Evolutionary conservation across 2,329 filamentous ascomycete species (phyloP).

Genomic region (Cytospora mali): DNA sequence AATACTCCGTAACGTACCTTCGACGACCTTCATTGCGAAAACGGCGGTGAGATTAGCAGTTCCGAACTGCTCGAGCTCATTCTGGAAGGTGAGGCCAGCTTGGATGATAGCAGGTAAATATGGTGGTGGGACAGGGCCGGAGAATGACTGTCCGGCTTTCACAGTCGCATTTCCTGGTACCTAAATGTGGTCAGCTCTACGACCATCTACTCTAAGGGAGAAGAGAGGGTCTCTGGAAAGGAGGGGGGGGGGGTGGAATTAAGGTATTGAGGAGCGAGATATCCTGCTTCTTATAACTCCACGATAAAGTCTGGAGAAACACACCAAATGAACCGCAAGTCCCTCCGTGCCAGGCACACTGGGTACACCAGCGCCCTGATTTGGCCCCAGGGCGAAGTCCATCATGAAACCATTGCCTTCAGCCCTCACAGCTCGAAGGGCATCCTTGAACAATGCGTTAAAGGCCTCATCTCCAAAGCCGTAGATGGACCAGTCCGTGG

Average conservation of each 20-base stretch:
- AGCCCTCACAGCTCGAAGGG: slow-evolving; percentile 37
- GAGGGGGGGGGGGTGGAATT: slow-evolving; percentile 33
- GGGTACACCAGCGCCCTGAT: slow-evolving; percentile 49
- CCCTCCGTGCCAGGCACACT: slow-evolving; percentile 14
- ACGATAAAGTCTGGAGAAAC: slow-evolving; percentile 37
- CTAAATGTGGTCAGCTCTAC: slow-evolving; percentile 19
- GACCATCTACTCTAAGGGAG: slow-evolving; percentile 24
- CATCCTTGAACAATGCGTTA: slow-evolving; percentile 21
- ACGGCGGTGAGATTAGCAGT: slow-evolving; percentile 5
- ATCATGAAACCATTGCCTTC: slow-evolving; percentile 43
- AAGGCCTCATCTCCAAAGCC: slow-evolving; percentile 41
- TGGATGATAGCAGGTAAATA: slow-evolving; percentile 14
- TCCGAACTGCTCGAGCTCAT: slow-evolving; percentile 10
- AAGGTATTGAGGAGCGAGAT: slow-evolving; percentile 36
- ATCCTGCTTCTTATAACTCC: slow-evolving; percentile 41
- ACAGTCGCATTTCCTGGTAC: slow-evolving; percentile 16
- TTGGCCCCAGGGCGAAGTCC: slow-evolving; percentile 50
- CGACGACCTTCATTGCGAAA: slow-evolving; percentile 12
- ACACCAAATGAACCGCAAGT: slow-evolving; percentile 10
- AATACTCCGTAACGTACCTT: neutral
- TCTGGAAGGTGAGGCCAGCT: slow-evolving; percentile 6
- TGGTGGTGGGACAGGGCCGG: slow-evolving; percentile 10
- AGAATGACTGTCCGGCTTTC: slow-evolving; percentile 3
- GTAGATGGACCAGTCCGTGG: slow-evolving; percentile 25
- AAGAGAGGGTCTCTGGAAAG: no score